Conservation (phyloP, 2,329 filamentous ascomycete genomes). For the Diaporthe sp. region DNA sequence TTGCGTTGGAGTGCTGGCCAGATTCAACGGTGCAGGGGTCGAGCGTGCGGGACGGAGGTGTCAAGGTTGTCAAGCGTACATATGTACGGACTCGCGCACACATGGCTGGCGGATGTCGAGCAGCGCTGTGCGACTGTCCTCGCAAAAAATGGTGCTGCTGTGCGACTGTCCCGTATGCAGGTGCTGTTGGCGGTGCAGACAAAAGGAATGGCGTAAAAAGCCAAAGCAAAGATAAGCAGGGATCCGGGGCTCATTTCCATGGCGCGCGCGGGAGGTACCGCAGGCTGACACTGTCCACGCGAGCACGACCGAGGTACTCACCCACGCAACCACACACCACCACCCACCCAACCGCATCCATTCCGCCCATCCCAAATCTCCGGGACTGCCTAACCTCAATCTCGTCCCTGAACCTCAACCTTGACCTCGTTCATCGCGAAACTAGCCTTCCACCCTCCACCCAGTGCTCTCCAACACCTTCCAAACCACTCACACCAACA, state of each 20-base stretch:
- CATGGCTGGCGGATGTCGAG: slow-evolving; percentile 9
- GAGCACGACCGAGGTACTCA: not conserved
- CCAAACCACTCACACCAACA: not conserved
- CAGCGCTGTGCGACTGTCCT: not conserved
- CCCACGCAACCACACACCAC: not conserved
- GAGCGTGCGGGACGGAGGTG: not conserved
- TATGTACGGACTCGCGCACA: slow-evolving; percentile 12
- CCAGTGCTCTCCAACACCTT: not conserved
- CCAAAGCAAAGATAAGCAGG: slow-evolving; percentile 33
- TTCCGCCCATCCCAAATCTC: slow-evolving; percentile 27
- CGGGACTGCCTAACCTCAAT: slow-evolving; percentile 25
- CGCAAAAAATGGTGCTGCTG: not conserved
- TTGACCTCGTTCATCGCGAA: not conserved
- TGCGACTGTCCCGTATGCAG: slow-evolving; percentile 10
- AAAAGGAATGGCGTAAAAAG: slow-evolving; percentile 31
- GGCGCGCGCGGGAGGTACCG: slow-evolving; percentile 23
- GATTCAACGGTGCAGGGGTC: slow-evolving; percentile 19
- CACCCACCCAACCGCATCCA: not conserved
- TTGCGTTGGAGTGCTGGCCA: not conserved
- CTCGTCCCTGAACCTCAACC: not conserved
- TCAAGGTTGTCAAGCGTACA: slow-evolving; percentile 22
- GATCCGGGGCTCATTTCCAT: slow-evolving; percentile 11
- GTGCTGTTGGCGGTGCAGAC: slow-evolving; percentile 27
- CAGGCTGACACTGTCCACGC: not conserved
- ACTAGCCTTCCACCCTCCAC: not conserved